Conservation (phyloP, 2,329 filamentous ascomycete genomes). For the Colletotrichum tamarilloi region DNA sequence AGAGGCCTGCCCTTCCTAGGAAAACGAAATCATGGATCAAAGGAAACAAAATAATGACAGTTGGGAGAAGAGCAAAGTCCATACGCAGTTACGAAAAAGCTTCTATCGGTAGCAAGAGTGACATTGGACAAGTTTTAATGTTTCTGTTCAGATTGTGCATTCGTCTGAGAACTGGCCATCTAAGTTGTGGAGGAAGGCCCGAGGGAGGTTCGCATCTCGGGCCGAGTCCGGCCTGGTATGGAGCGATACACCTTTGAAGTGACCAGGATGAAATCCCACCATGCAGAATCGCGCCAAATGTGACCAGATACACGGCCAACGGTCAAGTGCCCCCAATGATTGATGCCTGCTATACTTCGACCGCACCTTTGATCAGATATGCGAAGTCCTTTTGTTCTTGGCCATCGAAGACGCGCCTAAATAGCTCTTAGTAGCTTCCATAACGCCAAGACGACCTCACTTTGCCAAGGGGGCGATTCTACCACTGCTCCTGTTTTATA, state of each 20-base stretch:
- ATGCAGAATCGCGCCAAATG: not conserved
- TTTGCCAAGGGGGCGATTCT: not conserved
- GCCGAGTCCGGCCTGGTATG: not conserved
- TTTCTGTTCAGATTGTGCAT: not conserved
- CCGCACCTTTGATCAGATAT: not conserved
- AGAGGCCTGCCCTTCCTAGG: not conserved
- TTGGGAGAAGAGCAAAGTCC: no score
- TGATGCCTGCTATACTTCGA: not conserved
- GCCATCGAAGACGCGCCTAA: not conserved
- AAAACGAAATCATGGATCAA: not conserved
- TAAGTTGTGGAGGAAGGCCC: not conserved
- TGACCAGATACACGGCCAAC: not conserved
- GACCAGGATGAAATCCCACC: not conserved
- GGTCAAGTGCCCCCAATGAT: not conserved
- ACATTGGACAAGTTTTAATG: not conserved
- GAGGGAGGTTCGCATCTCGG: not conserved
- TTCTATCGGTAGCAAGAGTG: no score
- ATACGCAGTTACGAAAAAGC: no score
- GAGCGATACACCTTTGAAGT: not conserved
- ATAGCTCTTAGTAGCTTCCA: not conserved
- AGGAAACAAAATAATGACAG: not conserved
- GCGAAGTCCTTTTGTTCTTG: not conserved
- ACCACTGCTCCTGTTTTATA: not conserved
- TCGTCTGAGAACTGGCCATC: not conserved
- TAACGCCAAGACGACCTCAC: not conserved